A percentile compares a stretch with the other conserved stretches of the same genome.
phyloP scores from a whole-genome alignment of 345 rosid species.

The Stellera chamaejasme region DNA sequence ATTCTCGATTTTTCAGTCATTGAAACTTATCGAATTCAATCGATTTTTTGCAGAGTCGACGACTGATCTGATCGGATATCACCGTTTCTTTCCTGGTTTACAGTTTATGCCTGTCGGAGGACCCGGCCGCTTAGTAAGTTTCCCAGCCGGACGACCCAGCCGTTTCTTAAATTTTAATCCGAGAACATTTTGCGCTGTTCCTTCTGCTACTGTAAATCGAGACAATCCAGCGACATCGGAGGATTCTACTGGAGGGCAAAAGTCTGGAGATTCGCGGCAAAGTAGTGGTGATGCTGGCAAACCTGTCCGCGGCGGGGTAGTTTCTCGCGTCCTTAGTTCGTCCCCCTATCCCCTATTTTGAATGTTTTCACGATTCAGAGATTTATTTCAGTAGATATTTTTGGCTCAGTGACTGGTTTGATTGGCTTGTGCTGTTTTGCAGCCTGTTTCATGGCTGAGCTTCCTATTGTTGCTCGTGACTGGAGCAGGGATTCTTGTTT shows the following conservation, averaged over 20 bases:
- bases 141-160: constrained; percentile 15
- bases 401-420: neutral
- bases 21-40: neutral
- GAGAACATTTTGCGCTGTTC: constrained; percentile 26
- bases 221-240: constrained; percentile 3
- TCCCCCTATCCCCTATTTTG: neutral
- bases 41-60: too few species aligned
- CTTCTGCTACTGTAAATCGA: constrained; percentile 13
- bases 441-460: constrained; percentile 97
- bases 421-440: constrained; percentile 11
- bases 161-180: constrained; percentile 24
- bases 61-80: neutral
- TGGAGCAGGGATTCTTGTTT: constrained; percentile 68
- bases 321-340: neutral
- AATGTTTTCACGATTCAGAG: neutral
- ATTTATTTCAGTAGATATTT: neutral
- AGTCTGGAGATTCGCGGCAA: constrained; percentile 47
- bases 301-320: constrained; percentile 93
- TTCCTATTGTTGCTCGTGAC: constrained; percentile 66
- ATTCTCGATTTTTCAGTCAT: neutral
- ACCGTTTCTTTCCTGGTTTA: neutral
- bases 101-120: constrained; percentile 26
- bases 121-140: too few species aligned
- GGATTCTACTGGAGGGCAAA: constrained; percentile 34
- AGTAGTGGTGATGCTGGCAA: constrained; percentile 48